Evolutionary conservation across 345 rosid genomes (phyloP).

Genomic region (Brassica juncea): DNA sequence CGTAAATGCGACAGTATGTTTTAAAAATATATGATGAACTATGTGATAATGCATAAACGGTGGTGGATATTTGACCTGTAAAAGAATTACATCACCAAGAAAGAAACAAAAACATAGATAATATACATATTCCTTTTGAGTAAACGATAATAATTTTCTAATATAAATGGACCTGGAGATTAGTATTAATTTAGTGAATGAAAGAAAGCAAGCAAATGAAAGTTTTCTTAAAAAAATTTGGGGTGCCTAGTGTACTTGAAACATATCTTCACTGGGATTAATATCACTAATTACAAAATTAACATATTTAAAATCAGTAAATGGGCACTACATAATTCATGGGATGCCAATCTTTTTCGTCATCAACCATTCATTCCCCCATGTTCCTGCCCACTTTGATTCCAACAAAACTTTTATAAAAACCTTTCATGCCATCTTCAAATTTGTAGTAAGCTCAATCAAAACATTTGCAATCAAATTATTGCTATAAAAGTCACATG

Average conservation of each 20-base stretch:
- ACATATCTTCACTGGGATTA: conserved; percentile 27
- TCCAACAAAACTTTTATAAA: background rate
- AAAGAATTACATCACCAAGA: background rate
- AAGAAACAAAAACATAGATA: background rate
- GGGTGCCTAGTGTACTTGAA: conserved; percentile 19
- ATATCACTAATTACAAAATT: background rate
- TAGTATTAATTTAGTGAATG: background rate
- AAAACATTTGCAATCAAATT: background rate
- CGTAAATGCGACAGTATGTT: background rate
- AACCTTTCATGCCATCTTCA: background rate
- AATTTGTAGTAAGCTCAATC: background rate
- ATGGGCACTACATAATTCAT: conserved; percentile 6
- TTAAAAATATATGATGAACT: background rate
- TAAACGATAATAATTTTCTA: background rate
- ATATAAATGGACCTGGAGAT: conserved; percentile 1
- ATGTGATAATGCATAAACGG: background rate
- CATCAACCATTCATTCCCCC: conserved; percentile 34
- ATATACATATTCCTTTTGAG: background rate
- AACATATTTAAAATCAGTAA: background rate
- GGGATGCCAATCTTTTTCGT: conserved; percentile 32
- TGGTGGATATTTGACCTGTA: background rate
- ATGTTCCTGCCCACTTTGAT: conserved; percentile 43
- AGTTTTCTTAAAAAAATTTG: background rate
- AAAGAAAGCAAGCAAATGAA: conserved; percentile 13
- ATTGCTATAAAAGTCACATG: background rate